Evolutionary conservation across 148 eudicot genomes (phyloP), one percentile per base, ranked within the genome.

Genomic region (Chenopodium album): DNA sequence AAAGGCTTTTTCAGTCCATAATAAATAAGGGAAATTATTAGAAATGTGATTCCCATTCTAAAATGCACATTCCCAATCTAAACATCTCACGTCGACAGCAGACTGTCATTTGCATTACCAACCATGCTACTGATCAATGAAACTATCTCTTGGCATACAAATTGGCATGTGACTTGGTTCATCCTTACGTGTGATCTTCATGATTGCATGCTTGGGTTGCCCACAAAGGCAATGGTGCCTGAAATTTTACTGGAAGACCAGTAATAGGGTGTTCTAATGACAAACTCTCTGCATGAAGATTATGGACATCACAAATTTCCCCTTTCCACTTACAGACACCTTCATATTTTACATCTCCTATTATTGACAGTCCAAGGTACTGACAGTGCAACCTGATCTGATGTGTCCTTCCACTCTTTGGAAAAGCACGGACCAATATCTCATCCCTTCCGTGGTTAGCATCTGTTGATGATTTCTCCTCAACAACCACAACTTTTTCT

Each of bases 381-480:
- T 94, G 99, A 85, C 99, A 95, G 71, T 95, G 99, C 87, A 95
- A 89, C 29, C 99, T 98, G 64, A 95, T 95, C 84, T 95, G 99
- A 85, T 95, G 99, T 11, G 98, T 95, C 84, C 98, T 92, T 71
- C 99, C 99, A 81, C 99, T 95, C 84, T 82, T 88, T 1, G 99
- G 99, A 84, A 79, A 89, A 0, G 97, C 97, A 84, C 98, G 88
- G 73, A 95, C 92, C 78, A 95, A 34, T 85, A 95, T 82, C 87
- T 91, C 98, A 50, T 89, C 91, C 73, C 82, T 84, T 83, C 73
- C 78, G 59, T 85, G 72, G 52, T 79, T 81, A 80, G 65, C 52
- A 37, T 85, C 86, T 9, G 75, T n/a, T n/a, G 31, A 34, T 14
- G 93, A 87, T 84, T 88, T 94, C 82, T 90, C 93, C 82, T 95